Evolutionary conservation across 768 basidiomycete genomes (phyloP), one percentile per base, ranked within the genome.

Genomic region (Lentinula detonsa): DNA sequence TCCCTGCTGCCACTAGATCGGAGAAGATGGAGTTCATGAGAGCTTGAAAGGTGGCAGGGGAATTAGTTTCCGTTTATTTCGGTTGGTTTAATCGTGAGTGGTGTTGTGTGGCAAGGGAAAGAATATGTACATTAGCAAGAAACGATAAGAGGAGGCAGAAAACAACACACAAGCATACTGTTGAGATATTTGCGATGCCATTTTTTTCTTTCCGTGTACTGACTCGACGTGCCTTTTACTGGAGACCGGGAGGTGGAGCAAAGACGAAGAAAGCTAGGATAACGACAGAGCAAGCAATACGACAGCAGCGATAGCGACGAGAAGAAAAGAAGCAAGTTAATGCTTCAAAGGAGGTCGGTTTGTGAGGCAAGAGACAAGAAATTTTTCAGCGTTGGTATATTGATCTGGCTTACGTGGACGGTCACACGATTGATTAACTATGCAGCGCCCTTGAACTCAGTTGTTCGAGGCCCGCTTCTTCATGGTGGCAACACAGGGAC

Each of bases 111-210:
- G 28, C 28, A 28, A 28, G 6, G 16, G 63, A 62, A 68, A 59
- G 60, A 61, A 62, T 50, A 28, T 40, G 18, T 15, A 52, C 62
- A 64, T 66, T 59, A 61, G 15, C 59, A 39, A 11, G 18, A 23
- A 18, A 21, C 42, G 57, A 18, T 66, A 57, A 61, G 39, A 15
- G 43, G n/a, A 42, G 33, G 51, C 50, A 39, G 51, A 23, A n/a
- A 10, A 82, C 10, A 23, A 16, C 90, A 77, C 57, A 93, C 91
- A 91, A 69, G 91, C 86, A 72, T 90, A 91, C 79, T 93, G 90
- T 79, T 91, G 88, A 65, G 88, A 85, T 63, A 81, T 76, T 74
- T 86, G 83, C 63, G 87, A 85, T 68, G 88, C 82, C 90, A 91
- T 91, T 73, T 72, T 69, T 13, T 39, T 39, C 37, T 39, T 39